Evolutionary conservation across 2,329 filamentous ascomycete species (phyloP).

Genomic region (Alternaria rosae): DNA sequence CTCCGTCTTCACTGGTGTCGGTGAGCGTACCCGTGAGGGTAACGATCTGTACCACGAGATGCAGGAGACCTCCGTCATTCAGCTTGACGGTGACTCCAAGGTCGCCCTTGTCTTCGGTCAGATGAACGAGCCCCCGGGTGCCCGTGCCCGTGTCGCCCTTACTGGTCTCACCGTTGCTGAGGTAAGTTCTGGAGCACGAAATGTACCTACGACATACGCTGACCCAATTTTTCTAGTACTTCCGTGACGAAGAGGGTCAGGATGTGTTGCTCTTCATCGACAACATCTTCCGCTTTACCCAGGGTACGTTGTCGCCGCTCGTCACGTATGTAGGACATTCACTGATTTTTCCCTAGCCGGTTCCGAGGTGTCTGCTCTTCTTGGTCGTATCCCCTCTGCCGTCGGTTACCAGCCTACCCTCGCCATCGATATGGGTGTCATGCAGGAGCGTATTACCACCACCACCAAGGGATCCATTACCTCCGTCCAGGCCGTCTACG

Average conservation of each 20-base stretch:
- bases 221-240: constrained; percentile 78
- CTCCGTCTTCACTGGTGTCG: constrained; percentile 99
- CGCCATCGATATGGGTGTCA: constrained; percentile 47
- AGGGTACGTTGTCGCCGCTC: no score
- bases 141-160: constrained; percentile 98
- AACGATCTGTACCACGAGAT: constrained; percentile 99
- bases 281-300: constrained; percentile 87
- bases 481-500: constrained; percentile 99
- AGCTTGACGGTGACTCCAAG: constrained; percentile 99
- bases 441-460: constrained; percentile 99
- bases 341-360: no score
- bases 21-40: constrained; percentile 99
- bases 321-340: no score
- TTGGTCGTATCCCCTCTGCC: constrained; percentile 99
- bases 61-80: constrained; percentile 99
- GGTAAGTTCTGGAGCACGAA: background rate
- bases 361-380: constrained; percentile 99
- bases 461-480: constrained; percentile 99
- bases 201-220: background rate
- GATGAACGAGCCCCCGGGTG: constrained; percentile 99
- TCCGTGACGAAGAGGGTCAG: constrained; percentile 82
- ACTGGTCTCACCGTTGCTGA: constrained; percentile 66
- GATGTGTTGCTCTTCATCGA: constrained; percentile 99
- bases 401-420: constrained; percentile 83
- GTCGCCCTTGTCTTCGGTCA: constrained; percentile 99